A percentile compares a stretch with the other conserved stretches of the same genome.
phyloP scores from a whole-genome alignment of 1,139 yeast genomes.

The Yamadazyma jaroonii region DNA sequence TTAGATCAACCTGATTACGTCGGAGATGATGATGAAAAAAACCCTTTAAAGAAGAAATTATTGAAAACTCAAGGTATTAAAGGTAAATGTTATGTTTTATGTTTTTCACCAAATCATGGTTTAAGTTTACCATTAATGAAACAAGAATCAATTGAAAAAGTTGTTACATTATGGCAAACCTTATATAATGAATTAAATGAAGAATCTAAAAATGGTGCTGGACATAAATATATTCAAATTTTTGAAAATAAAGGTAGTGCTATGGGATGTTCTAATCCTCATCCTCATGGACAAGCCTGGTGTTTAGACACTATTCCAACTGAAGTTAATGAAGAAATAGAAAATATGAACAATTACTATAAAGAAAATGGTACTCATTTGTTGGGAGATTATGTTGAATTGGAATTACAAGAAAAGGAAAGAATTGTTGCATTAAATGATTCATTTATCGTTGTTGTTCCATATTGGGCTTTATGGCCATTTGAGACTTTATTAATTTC shows the following conservation, averaged over 20 bases:
- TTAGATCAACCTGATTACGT: constrained; percentile 51
- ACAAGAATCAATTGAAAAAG: constrained; percentile 36
- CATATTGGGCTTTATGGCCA: constrained; percentile 87
- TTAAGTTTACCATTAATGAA: constrained; percentile 66
- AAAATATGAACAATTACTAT: constrained; percentile 48
- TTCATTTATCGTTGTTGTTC: constrained; percentile 67
- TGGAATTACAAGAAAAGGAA: constrained; percentile 50
- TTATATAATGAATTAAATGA: constrained; percentile 43
- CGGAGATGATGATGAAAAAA: constrained; percentile 17
- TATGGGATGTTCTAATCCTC: constrained; percentile 83
- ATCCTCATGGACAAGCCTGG: constrained; percentile 84
- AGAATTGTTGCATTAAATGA: constrained; percentile 62
- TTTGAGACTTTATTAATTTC: constrained; percentile 67
- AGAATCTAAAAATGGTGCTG: constrained; percentile 39
- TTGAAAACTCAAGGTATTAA: constrained; percentile 59
- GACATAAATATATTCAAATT: constrained; percentile 63
- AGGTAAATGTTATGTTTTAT: constrained; percentile 70
- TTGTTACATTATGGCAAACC: constrained; percentile 59
- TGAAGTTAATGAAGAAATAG: constrained; percentile 62
- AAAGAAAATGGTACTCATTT: constrained; percentile 46
- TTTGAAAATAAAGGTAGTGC: constrained; percentile 79
- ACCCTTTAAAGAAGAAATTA: constrained; percentile 38
- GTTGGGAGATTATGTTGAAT: constrained; percentile 61
- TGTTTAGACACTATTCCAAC: constrained; percentile 65
- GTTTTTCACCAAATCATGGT: constrained; percentile 72